Evolutionary conservation across 2,329 filamentous ascomycete species (phyloP).

Genomic region (Malbranchea zuffiana): DNA sequence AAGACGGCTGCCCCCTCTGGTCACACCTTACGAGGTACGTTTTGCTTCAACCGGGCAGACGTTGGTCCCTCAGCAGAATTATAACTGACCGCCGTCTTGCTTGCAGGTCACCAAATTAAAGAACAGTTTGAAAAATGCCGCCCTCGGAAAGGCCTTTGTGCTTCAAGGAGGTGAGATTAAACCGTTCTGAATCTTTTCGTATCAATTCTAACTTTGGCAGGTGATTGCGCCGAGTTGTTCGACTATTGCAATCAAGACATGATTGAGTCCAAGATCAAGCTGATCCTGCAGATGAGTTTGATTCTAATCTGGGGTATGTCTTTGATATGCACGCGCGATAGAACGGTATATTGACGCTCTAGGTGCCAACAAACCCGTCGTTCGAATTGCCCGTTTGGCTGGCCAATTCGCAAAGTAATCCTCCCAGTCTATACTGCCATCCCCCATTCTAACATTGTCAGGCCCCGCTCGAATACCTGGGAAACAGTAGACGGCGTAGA

Average conservation of each 20-base stretch:
- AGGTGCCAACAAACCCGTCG: constrained; percentile 62
- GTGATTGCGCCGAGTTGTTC: constrained; percentile 91
- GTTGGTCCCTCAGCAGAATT: constrained; percentile 5
- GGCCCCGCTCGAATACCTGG: constrained; percentile 73
- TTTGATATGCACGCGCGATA: neutral
- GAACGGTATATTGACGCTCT: constrained; percentile 1
- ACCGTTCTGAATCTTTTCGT: neutral
- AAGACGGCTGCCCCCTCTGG: constrained; percentile 36
- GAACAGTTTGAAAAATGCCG: constrained; percentile 69
- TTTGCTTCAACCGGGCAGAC: too few relatives aligned
- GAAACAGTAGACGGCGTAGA: constrained; percentile 70
- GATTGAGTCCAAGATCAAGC: constrained; percentile 94
- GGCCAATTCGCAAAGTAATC: constrained; percentile 81
- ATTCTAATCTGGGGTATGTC: constrained; percentile 75
- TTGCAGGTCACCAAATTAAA: constrained; percentile 62
- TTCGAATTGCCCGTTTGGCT: constrained; percentile 90
- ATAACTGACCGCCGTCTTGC: neutral
- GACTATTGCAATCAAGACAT: constrained; percentile 84
- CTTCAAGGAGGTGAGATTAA: constrained; percentile 63
- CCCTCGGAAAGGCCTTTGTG: constrained; percentile 80
- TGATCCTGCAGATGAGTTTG: constrained; percentile 92
- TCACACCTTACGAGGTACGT: constrained; percentile 36
- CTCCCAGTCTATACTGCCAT: neutral
- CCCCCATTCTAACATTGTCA: constrained; percentile 3
- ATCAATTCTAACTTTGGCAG: constrained; percentile 17